These are phyloP conservation scores for Decorospora gaudefroyi DNA, from an alignment of 2,329 filamentous ascomycete species.

Conservation along the genomic window DNA sequence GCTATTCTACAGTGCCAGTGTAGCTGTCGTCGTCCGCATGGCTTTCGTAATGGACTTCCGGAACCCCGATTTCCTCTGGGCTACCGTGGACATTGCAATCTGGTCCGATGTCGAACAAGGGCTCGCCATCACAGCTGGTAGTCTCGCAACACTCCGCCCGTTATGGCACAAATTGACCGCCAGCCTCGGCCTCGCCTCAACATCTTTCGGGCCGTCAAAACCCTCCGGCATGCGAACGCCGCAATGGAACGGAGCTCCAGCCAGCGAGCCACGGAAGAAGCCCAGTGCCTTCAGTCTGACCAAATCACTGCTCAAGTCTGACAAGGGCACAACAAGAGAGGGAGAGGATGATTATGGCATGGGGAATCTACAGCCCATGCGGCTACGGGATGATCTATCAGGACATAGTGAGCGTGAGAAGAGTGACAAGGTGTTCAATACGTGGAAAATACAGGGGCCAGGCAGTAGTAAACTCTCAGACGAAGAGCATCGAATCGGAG, in stretches of 20 bases:
- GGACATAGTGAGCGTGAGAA: conserved; percentile 23
- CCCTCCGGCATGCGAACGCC: conserved; percentile 24
- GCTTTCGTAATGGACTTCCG: conserved; percentile 45
- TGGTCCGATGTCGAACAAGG: conserved; percentile 48
- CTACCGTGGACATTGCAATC: conserved; percentile 46
- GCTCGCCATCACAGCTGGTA: conserved; percentile 45
- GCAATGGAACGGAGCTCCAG: conserved; percentile 23
- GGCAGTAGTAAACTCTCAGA: conserved; percentile 37
- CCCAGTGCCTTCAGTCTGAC: conserved; percentile 30
- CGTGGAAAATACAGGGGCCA: conserved; percentile 37
- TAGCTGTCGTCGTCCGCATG: conserved; percentile 44
- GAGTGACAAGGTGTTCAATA: conserved; percentile 32
- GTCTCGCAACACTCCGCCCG: conserved; percentile 45
- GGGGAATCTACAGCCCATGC: conserved; percentile 30
- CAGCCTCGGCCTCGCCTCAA: conserved; percentile 28
- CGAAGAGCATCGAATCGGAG: conserved; percentile 26
- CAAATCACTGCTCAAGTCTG: conserved; percentile 30
- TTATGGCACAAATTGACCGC: conserved; percentile 37
- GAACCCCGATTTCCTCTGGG: conserved; percentile 43
- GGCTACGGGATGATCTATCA: conserved; percentile 36
- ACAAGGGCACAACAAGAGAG: conserved; percentile 21
- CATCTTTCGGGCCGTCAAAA: conserved; percentile 12
- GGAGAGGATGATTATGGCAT: conserved; percentile 32
- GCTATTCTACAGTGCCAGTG: conserved; percentile 32
- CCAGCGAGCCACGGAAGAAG: conserved; percentile 21